Base-by-base conservation (phyloP, 345 rosid species). In the Rhizophora mangle region DNA sequence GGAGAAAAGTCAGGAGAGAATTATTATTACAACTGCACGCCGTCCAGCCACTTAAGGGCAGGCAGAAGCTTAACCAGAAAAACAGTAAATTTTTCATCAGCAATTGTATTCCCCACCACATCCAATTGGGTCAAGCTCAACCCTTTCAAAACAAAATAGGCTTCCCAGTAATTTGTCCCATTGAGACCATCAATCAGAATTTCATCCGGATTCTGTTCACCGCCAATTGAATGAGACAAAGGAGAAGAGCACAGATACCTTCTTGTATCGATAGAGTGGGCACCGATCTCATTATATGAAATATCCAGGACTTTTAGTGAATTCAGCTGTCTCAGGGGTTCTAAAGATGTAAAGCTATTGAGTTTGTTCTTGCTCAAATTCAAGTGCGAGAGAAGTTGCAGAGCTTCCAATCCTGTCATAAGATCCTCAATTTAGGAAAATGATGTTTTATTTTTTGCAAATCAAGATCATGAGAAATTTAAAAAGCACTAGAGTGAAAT, bases 251-350 rank as follows among this genome's bases (percentile, higher is more conserved):
- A 88, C 30, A 83, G 69, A 72, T 90, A 87, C 74, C 88, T 80
- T 4, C 87, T 87, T 36, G 96, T 87, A 88, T 95, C 96, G 16
- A 92, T 76, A 20, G 96, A 76, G 78, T 92, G 96, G 18, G 85
- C 68, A 47, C 97, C 99, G n/a, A 95, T 90, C 82, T 88, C 87
- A 68, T 92, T 95, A 78, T 87, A 55, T 65, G 99, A 92, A 72
- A 95, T 78, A 79, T 90, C 84, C 80, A 95, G 71, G 68, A 82
- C 91, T 76, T 78, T 85, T 74, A 95, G 69, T 34, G 81, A 84
- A 73, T 81, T 85, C 75, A 95, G 70, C 71, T 68, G 82, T 77
- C 93, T 84, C 65, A 92, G 70, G 62, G 99, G 86, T 65, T 79
- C 92, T 72, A 95, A 67, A 21, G 97, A 85, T 61, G 91, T 82